Base-by-base conservation (phyloP, 495 filamentous ascomycete species). In the Daldinia loculata region DNA sequence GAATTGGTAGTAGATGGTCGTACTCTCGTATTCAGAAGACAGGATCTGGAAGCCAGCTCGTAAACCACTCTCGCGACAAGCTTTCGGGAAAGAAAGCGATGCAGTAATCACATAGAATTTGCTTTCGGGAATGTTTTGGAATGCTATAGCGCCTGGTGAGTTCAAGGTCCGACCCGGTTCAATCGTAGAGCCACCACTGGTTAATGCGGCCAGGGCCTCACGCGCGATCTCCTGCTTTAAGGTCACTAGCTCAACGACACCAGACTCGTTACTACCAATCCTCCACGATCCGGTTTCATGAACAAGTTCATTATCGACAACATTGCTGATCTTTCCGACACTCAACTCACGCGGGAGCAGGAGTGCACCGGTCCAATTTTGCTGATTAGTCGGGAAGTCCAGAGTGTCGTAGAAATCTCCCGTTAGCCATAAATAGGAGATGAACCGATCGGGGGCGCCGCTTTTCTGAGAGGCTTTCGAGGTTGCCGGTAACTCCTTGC, bases 1-100 rank as follows among this genome's bases (percentile, higher is more conserved):
- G 45, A 78, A 66, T 38, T 79, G 70, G 30, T 78, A 75, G 53
- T 76, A 75, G 55, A 79, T 78, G 22, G 59, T 77, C 19, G 77
- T 79, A 26, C 69, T 66, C 64, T 79, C 77, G 30, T 74, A 64
- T 11, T 74, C 50, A 7, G 74, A 70, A 19, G 65, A 67, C 15
- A 75, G 61, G 15, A 75, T 61, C n/a, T 64, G 67, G 66, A 79
- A 79, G 15, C 67, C 70, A 4, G 68, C 72, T 30, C 69, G 32
- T n/a, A 79, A 38, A 27, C 75, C 66, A 48, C 55, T 73, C 9
- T 57, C 71, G 12, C 61, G 67, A 29, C 58, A 56, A 41, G 56
- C 36, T 4, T 24, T 53, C 19, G 60, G 59, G 60, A 64, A 79
- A 8, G 50, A 58, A 19, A 57, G n/a, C 22, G 68, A 75, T 22